Conservation (phyloP, 164 flowering plant genomes). For the Dillenia turbinata region DNA sequence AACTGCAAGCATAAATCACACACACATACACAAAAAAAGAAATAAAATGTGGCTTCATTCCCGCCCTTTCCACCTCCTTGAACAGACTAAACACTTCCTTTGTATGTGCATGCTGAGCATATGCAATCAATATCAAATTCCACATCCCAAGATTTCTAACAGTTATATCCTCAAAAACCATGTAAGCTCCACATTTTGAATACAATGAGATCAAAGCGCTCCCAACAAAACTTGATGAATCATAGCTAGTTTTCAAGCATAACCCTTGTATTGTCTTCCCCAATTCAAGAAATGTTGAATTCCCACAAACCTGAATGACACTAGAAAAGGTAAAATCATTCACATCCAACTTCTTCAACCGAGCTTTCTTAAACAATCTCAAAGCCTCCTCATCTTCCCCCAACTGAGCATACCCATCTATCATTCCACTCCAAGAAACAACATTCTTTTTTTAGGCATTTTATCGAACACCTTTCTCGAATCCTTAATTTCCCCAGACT, state of each 20-base stretch:
- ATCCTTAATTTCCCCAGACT: conserved; percentile 49
- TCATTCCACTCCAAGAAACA: conserved; percentile 96
- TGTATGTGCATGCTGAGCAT: conserved; percentile 81
- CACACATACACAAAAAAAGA: conserved; percentile 74
- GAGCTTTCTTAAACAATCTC: conserved; percentile 56
- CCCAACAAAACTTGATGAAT: conserved; percentile 66
- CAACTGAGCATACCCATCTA: conserved; percentile 66
- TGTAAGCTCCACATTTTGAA: conserved; percentile 74
- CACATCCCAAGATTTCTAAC: conserved; percentile 78
- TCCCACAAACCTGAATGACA: conserved; percentile 72
- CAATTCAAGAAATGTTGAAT: conserved; percentile 56
- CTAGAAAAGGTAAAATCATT: conserved; percentile 86
- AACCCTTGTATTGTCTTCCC: conserved; percentile 76
- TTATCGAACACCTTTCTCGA: conserved; percentile 72
- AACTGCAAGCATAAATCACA: conserved; percentile 81
- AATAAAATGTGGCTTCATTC: conserved; percentile 76
- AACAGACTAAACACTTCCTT: conserved; percentile 46
- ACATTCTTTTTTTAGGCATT: conserved; percentile 89
- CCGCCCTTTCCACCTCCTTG: conserved; percentile 39
- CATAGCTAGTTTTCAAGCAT: conserved; percentile 61
- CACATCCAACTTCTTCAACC: conserved; percentile 51
- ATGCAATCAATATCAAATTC: conserved; percentile 84
- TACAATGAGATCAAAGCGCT: conserved; percentile 77
- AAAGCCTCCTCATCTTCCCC: conserved; percentile 81
- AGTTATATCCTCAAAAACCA: conserved; percentile 46